Base-by-base conservation (phyloP, 2,329 filamentous ascomycete species). In the Cladophialophora yegresii region DNA sequence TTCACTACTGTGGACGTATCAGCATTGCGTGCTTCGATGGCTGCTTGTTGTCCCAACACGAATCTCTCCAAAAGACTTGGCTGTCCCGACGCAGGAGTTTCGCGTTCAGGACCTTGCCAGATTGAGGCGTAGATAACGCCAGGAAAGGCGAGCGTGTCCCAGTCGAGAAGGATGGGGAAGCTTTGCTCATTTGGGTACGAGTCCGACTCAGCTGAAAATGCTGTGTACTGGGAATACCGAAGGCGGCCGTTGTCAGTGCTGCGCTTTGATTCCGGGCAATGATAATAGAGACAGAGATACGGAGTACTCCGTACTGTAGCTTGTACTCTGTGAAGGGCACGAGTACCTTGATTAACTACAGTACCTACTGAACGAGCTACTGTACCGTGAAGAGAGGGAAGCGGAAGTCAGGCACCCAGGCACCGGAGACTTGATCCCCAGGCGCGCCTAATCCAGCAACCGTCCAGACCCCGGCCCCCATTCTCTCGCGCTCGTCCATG, bases 51-150 rank as follows among this genome's bases (percentile, higher is more conserved):
- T 43, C 36, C 36, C 36, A n/a, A n/a, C 56, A 49, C 30, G n/a
- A 49, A 58, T 40, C 23, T 49, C 30, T 26, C n/a, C 28, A 12
- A 28, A 45, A 33, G 32, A 49, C 43, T 49, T 47, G 50, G 51
- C n/a, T 30, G 30, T 54, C 54, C 26, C 32, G 32, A 40, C 51
- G 59, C 53, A 56, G 36, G 26, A 30, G 62, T 65, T 65, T 61
- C 62, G 62, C 57, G 62, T 65, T 40, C 33, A 28, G 53, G 45
- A 53, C 59, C 59, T 45, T 65, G 58, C 62, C 62, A 22, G 45
- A 65, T 61, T n/a, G 62, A 65, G 62, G 40, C 54, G 43, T 36
- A 40, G n/a, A 59, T 30, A 26, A 65, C 33, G 59, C 59, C 56
- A 50, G 54, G 47, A 26, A 50, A 50, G 22, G 47, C 47, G 23